phyloP scores from a whole-genome alignment of 257 asterid genomes.

The Ophiorrhiza pumila region DNA sequence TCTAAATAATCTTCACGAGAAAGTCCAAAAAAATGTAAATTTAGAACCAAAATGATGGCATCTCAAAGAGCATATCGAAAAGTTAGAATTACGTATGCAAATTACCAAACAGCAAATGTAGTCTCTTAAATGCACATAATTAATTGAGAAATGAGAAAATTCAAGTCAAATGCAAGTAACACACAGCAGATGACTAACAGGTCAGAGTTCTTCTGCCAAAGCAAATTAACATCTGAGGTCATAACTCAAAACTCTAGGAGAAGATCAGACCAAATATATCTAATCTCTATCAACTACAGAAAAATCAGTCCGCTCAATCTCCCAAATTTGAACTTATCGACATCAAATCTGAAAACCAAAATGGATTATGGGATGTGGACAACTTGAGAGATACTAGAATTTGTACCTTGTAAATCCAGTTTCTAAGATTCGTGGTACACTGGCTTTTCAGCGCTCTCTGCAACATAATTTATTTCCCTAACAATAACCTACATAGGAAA shows the following conservation, averaged over 20 bases:
- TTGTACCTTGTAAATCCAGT: conserved; percentile 37
- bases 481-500: conserved; percentile 47
- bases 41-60: neutral
- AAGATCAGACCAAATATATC: neutral
- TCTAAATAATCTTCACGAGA: conserved; percentile 40
- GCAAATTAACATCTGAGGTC: neutral
- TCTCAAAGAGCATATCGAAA: neutral
- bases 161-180: neutral
- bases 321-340: neutral
- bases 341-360: neutral
- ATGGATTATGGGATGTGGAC: neutral
- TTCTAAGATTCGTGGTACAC: conserved; percentile 25
- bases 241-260: neutral
- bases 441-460: conserved; percentile 26
- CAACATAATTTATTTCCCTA: conserved; percentile 57
- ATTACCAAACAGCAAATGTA: too few relatives aligned
- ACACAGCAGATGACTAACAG: neutral
- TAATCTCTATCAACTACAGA: neutral
- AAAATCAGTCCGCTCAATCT: neutral
- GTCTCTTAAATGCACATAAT: neutral
- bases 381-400: neutral
- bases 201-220: neutral
- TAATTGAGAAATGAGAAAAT: neutral
- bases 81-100: neutral
- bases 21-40: conserved; percentile 1